Evolutionary conservation across 2,329 filamentous ascomycete species (phyloP), one percentile per base, ranked within the genome.

Genomic region (Clonostachys rhizophaga): DNA sequence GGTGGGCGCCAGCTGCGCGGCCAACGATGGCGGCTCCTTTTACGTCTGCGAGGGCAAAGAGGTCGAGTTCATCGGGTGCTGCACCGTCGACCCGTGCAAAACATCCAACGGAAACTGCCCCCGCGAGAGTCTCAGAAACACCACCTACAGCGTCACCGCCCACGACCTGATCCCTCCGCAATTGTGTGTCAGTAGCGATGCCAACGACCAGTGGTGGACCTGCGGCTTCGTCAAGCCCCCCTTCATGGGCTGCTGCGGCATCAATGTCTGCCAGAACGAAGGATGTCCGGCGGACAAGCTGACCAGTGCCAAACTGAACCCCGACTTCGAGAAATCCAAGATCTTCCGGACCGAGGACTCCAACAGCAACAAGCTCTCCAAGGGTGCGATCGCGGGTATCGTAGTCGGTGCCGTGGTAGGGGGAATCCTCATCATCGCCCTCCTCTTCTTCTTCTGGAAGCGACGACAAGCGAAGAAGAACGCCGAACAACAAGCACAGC

Each of bases 51-150:
- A 50, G 5, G 54, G 56, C 3, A 59, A 59, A 30, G 50, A 49
- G 5, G 50, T 52, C 4, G 61, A 62, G 33, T 73, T 71, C 52
- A 47, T 73, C 39, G 70, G 70, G 11, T 73, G 70, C 51, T 73
- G 70, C 54, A 55, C 56, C 35, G 54, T 55, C 34, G 53, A 72
- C 45, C 67, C 69, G 3, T 68, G 63, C 54, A 49, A 54, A 17
- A 49, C 47, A 7, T 53, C 52, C 36, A 53, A 56, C 18, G 67
- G 67, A 35, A 39, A 49, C 36, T 71, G 69, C 46, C 65, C 65
- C 2, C 52, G 57, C 9, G 49, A 52, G 3, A 48, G 60, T 39
- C 45, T 63, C 9, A 47, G 48, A 9, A 47, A 53, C 10, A 51
- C 56, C 34, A 57, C 54, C n/a, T 67, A 64, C 52, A 50, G 54